A percentile compares a stretch with the other conserved stretches of the same genome.
phyloP scores from a whole-genome alignment of 202 grass and related monocot genomes.

The Carex sylvatica region DNA sequence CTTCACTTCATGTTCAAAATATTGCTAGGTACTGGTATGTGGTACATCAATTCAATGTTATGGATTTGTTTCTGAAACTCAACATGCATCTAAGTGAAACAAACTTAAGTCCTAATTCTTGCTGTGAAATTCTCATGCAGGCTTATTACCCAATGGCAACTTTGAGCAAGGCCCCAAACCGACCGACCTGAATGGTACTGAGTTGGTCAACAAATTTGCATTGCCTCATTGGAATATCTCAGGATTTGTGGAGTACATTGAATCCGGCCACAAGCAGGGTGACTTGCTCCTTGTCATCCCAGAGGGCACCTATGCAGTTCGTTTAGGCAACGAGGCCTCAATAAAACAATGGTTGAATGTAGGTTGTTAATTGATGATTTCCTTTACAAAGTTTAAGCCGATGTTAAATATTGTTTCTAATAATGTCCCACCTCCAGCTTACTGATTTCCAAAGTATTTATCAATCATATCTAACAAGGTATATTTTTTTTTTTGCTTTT shows the following conservation, averaged over 20 bases:
- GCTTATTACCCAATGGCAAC: slow-evolving; percentile 76
- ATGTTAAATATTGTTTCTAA: not conserved
- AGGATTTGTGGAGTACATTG: slow-evolving; percentile 91
- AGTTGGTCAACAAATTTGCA: slow-evolving; percentile 42
- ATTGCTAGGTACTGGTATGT: not conserved
- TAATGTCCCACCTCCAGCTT: not conserved
- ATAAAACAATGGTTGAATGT: slow-evolving; percentile 44
- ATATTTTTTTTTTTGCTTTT: not conserved
- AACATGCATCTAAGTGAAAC: too few species aligned
- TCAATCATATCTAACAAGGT: not conserved
- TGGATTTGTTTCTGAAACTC: too few species aligned
- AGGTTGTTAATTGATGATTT: not conserved
- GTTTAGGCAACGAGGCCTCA: slow-evolving; percentile 71
- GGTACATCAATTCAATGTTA: not conserved
- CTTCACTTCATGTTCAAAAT: not conserved
- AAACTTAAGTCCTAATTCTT: not conserved
- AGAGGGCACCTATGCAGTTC: slow-evolving; percentile 66
- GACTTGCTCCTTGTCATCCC: slow-evolving; percentile 86
- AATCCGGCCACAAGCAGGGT: slow-evolving; percentile 86
- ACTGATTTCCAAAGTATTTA: not conserved
- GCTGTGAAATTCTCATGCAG: slow-evolving; percentile 15
- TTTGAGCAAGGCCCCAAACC: slow-evolving; percentile 61
- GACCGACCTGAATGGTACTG: slow-evolving; percentile 63
- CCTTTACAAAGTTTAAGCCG: not conserved
- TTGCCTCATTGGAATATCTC: slow-evolving; percentile 77